phyloP scores from a whole-genome alignment of 441 rosid species.

The Erysimum cheiri region DNA sequence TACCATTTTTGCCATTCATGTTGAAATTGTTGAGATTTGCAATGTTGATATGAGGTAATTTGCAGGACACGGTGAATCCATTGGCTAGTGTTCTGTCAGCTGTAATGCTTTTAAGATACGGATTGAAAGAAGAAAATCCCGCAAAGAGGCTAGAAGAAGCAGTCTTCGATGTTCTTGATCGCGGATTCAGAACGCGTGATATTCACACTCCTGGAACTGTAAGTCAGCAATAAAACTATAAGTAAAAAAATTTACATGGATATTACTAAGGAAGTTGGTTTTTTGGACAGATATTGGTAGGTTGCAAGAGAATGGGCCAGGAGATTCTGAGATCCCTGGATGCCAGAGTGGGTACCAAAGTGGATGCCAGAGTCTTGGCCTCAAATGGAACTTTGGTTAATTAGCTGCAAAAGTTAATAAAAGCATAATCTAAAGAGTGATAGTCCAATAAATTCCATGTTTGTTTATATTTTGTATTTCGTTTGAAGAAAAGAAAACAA shows the following conservation, averaged over 20 bases:
- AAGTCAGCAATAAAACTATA: conserved; percentile 19
- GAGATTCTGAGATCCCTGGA: conserved; percentile 67
- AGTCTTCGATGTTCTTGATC: conserved; percentile 63
- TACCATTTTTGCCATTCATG: too few species aligned
- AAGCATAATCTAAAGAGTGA: too few species aligned
- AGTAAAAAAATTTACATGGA: too few species aligned
- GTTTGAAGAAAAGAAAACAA: too few species aligned
- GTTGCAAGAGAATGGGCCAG: conserved; percentile 89
- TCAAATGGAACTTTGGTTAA: too few species aligned
- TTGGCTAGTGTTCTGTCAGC: conserved; percentile 53
- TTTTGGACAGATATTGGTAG: conserved; percentile 63
- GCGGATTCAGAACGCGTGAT: conserved; percentile 82
- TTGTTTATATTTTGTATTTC: too few species aligned
- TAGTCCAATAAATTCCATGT: too few species aligned
- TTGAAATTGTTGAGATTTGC: too few species aligned
- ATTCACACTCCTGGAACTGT: conserved; percentile 74
- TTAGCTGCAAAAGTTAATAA: too few species aligned
- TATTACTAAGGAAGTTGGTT: too few species aligned
- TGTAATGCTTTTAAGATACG: conserved; percentile 71
- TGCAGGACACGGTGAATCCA: conserved; percentile 75
- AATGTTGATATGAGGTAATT: too few species aligned
- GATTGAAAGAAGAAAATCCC: conserved; percentile 74
- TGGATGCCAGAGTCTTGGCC: too few species aligned
- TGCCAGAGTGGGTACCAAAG: background rate
- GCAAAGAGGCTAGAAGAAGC: conserved; percentile 84